Percentiles rank a stretch among this genome's conserved stretches.
Conservation (phyloP, 176 grass and related monocot species). For the Pharus latifolius region DNA sequence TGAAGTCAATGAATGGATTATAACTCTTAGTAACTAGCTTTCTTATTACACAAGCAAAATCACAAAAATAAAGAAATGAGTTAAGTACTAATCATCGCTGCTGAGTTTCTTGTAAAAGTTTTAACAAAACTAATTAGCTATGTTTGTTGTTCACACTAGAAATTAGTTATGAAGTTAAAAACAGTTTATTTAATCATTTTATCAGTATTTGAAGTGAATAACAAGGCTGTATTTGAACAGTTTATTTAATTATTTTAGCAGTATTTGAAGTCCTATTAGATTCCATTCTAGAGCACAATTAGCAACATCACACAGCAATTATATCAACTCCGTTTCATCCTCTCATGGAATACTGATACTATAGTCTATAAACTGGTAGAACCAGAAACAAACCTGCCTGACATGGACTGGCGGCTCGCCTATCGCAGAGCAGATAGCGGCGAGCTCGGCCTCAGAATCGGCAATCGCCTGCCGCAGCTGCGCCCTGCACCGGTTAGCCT, state of each 20-base stretch:
- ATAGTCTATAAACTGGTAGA: neutral
- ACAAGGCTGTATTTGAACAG: no score
- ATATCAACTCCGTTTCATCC: neutral
- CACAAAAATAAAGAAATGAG: neutral
- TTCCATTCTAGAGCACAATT: neutral
- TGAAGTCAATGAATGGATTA: neutral
- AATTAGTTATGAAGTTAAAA: no score
- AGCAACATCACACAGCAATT: neutral
- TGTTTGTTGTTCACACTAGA: no score
- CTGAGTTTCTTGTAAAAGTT: no score
- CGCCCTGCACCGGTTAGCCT: conserved; percentile 48
- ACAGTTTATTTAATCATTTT: no score
- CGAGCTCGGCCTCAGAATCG: conserved; percentile 67
- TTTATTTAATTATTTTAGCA: no score
- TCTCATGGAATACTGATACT: neutral
- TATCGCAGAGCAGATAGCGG: conserved; percentile 58
- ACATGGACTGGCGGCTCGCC: conserved; percentile 48
- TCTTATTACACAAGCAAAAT: neutral
- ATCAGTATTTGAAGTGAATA: no score
- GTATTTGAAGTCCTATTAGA: no score
- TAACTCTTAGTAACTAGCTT: neutral
- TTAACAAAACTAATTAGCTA: no score
- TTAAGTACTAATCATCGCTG: neutral
- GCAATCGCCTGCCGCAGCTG: conserved; percentile 60
- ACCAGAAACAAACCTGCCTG: conserved; percentile 43